These are phyloP conservation scores for Annulohypoxylon nitens DNA, from an alignment of 495 filamentous ascomycete species.

Conservation along the genomic window DNA sequence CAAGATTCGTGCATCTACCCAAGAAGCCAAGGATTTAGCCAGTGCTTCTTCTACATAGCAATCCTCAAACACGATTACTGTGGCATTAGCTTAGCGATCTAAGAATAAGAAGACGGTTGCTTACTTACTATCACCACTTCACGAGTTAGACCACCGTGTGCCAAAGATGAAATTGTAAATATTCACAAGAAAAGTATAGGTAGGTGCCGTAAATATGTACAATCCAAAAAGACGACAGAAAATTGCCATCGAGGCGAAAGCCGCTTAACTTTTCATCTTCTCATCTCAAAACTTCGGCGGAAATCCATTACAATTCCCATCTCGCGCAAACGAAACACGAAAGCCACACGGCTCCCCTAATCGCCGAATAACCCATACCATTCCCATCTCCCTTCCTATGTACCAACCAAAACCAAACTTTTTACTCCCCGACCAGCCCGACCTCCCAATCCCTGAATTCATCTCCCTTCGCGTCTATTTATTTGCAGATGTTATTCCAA, in stretches of 20 bases:
- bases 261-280: not conserved
- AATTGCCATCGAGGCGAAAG: not conserved
- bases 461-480: not conserved
- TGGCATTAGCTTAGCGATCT: not conserved
- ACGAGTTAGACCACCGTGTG: not conserved
- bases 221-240: not conserved
- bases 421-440: not conserved
- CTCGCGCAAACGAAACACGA: not conserved
- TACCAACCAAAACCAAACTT: not conserved
- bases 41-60: not conserved
- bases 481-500: constrained; percentile 48
- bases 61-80: not conserved
- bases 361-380: not conserved
- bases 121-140: not conserved
- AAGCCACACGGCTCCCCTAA: no score
- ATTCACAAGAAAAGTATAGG: constrained; percentile 9
- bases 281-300: not conserved
- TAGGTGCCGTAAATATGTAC: not conserved
- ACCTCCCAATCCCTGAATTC: not conserved
- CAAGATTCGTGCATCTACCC: not conserved
- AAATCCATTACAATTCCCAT: not conserved
- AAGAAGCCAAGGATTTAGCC: not conserved
- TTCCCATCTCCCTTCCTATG: not conserved
- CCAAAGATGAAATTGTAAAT: not conserved
- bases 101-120: not conserved